These are phyloP conservation scores for Xylaria bambusicola DNA, from an alignment of 495 filamentous ascomycete species.

Conservation along the genomic window DNA sequence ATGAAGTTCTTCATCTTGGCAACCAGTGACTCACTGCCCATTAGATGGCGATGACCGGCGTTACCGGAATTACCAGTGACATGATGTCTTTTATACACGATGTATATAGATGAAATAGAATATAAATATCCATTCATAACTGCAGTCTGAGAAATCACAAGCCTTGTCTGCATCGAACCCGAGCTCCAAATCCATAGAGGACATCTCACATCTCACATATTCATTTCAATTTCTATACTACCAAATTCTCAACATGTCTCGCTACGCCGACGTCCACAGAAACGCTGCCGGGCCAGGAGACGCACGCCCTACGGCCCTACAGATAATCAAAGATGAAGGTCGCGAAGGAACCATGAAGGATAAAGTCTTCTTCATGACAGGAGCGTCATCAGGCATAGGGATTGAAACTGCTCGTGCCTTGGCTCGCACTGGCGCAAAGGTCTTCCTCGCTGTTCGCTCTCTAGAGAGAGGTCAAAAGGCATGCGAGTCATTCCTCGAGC, in stretches of 20 bases:
- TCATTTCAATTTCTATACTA: too few relatives aligned
- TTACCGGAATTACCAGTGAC: too few relatives aligned
- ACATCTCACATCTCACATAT: too few relatives aligned
- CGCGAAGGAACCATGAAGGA: conserved; percentile 40
- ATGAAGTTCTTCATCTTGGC: too few relatives aligned
- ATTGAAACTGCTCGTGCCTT: conserved; percentile 53
- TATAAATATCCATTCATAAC: too few relatives aligned
- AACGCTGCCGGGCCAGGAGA: conserved; percentile 51
- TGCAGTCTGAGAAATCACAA: too few relatives aligned
- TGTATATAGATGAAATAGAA: too few relatives aligned
- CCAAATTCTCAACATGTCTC: conserved; percentile 15
- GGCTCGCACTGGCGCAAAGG: conserved; percentile 46
- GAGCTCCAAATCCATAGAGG: too few relatives aligned
- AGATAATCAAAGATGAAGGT: conserved; percentile 54
- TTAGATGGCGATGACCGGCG: too few relatives aligned
- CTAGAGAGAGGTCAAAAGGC: conserved; percentile 34
- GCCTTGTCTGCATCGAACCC: too few relatives aligned
- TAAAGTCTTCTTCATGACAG: conserved; percentile 55
- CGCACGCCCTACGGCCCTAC: conserved; percentile 55
- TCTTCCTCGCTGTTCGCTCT: conserved; percentile 48
- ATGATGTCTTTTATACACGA: too few relatives aligned
- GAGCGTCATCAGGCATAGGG: conserved; percentile 55
- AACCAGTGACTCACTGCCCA: too few relatives aligned
- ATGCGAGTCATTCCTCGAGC: conserved; percentile 28
- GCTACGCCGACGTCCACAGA: conserved; percentile 44